A percentile compares a stretch with the other conserved stretches of the same genome.
Conservation (phyloP, 805 yeast species). For the Sugiyamaella americana region DNA sequence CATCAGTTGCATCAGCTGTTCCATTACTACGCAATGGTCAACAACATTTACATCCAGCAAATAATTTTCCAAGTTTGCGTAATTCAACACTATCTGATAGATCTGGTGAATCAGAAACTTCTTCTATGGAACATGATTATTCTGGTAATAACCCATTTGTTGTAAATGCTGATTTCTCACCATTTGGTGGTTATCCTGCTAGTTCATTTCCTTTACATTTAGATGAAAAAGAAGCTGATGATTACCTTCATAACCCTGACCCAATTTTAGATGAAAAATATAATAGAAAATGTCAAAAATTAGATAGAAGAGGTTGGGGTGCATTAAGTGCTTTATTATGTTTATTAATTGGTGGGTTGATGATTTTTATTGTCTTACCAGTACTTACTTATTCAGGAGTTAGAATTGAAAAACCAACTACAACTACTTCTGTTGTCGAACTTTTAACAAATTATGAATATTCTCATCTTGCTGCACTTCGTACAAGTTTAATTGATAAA, state of each 20-base stretch:
- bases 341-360: conserved; percentile 54
- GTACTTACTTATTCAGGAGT: conserved; percentile 78
- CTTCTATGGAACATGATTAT: conserved; percentile 16
- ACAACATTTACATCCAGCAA: not conserved
- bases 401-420: conserved; percentile 22
- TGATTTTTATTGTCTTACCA: conserved; percentile 74
- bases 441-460: conserved; percentile 51
- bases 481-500: conserved; percentile 59
- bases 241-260: conserved; percentile 92
- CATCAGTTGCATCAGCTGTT: conserved; percentile 16
- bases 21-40: conserved; percentile 15
- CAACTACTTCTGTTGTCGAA: conserved; percentile 24
- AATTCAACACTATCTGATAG: conserved; percentile 21
- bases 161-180: conserved; percentile 42
- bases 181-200: conserved; percentile 97
- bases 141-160: conserved; percentile 26
- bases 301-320: conserved; percentile 34
- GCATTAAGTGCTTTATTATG: conserved; percentile 38
- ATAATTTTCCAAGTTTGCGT: conserved; percentile 2
- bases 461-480: conserved; percentile 50
- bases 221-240: conserved; percentile 94
- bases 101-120: conserved; percentile 18
- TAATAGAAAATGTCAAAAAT: conserved; percentile 39
- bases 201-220: conserved; percentile 82
- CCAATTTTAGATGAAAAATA: conserved; percentile 86